These are phyloP conservation scores for Lithospermum erythrorhizon DNA, from an alignment of 257 asterid species.

Conservation along the genomic window DNA sequence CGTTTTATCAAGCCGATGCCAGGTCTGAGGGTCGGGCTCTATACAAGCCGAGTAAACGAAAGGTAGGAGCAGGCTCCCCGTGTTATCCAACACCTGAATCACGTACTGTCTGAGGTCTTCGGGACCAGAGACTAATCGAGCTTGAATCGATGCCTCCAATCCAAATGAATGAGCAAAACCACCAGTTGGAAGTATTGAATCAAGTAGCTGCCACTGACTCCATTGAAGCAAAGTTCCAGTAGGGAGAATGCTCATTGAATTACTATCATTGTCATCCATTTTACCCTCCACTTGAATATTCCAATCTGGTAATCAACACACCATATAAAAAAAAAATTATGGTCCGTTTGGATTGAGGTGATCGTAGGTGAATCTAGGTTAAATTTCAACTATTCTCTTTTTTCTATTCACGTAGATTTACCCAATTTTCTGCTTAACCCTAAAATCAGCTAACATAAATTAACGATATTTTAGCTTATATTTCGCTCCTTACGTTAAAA, in stretches of 20 bases:
- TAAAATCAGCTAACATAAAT: too few species aligned
- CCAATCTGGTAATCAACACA: too few species aligned
- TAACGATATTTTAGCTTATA: too few species aligned
- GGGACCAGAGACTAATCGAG: slow-evolving; percentile 37
- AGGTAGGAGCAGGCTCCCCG: slow-evolving; percentile 85
- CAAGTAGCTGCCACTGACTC: slow-evolving; percentile 92
- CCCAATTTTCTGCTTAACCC: too few species aligned
- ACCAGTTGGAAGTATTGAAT: slow-evolving; percentile 90
- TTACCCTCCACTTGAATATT: neutral
- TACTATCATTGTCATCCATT: slow-evolving; percentile 11
- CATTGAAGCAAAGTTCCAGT: slow-evolving; percentile 34
- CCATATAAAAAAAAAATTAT: too few species aligned
- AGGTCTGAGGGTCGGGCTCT: slow-evolving; percentile 51
- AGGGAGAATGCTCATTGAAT: slow-evolving; percentile 7
- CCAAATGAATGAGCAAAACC: slow-evolving; percentile 98
- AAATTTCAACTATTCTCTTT: too few species aligned
- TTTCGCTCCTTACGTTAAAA: too few species aligned
- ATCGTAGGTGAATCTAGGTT: too few species aligned
- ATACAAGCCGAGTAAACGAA: slow-evolving; percentile 37
- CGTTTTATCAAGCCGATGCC: slow-evolving; percentile 45
- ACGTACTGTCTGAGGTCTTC: slow-evolving; percentile 47
- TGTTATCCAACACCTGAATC: slow-evolving; percentile 55
- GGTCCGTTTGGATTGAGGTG: too few species aligned
- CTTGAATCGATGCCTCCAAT: slow-evolving; percentile 82
- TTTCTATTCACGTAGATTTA: too few species aligned